phyloP scores from a whole-genome alignment of 1,139 yeast species.

The Pichia sp. region DNA sequence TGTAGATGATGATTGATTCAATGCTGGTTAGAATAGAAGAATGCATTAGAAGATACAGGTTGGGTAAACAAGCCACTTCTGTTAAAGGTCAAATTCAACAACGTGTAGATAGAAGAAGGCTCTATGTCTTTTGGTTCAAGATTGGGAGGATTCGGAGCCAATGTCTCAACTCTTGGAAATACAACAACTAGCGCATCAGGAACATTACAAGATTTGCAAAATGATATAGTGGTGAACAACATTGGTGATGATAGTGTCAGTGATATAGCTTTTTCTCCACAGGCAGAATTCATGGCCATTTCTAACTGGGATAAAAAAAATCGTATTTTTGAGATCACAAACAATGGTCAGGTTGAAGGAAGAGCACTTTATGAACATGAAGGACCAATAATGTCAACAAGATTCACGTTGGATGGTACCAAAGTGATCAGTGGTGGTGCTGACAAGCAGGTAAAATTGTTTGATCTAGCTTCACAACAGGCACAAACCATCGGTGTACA shows the following conservation, averaged over 20 bases:
- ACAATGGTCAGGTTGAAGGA: conserved; percentile 69
- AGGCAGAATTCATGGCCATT: conserved; percentile 73
- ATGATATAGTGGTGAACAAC: conserved; percentile 72
- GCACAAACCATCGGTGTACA: conserved; percentile 82
- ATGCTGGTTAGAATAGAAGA: background rate
- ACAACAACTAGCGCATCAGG: conserved; percentile 41
- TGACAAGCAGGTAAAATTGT: conserved; percentile 82
- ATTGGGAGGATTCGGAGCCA: conserved; percentile 29
- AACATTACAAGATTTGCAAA: conserved; percentile 65
- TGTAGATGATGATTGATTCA: background rate
- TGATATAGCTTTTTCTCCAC: conserved; percentile 91
- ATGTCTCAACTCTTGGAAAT: conserved; percentile 19
- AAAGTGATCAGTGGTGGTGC: conserved; percentile 89
- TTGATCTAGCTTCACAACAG: conserved; percentile 80
- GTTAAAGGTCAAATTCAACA: background rate
- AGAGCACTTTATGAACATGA: conserved; percentile 87
- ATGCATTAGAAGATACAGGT: background rate
- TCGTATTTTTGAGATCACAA: conserved; percentile 75
- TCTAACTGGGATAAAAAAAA: conserved; percentile 96
- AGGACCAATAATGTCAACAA: conserved; percentile 77
- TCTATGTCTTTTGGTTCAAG: conserved; percentile 29
- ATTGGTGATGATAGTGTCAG: conserved; percentile 91
- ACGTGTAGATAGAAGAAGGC: background rate
- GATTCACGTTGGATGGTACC: conserved; percentile 85
- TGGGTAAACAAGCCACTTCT: background rate